phyloP scores from a whole-genome alignment of 2,329 filamentous ascomycete species.

The Penicillium sp. region DNA sequence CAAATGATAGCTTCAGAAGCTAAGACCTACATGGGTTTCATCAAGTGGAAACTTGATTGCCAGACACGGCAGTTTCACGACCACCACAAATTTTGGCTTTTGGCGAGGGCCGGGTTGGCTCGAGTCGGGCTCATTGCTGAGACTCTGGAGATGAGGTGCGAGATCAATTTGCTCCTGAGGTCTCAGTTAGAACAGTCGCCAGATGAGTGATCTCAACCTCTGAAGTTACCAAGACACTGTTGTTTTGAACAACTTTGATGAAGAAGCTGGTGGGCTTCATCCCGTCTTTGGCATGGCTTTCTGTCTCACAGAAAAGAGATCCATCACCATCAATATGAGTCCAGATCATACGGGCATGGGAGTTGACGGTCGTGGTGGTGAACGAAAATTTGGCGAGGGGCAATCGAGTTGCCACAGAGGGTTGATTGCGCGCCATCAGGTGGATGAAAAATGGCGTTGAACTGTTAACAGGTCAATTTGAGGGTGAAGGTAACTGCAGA shows the following conservation, averaged over 20 bases:
- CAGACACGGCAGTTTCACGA: constrained; percentile 42
- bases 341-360: constrained; percentile 39
- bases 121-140: constrained; percentile 12
- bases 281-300: constrained; percentile 17
- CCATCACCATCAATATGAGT: constrained; percentile 37
- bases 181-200: neutral
- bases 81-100: constrained; percentile 34
- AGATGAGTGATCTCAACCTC: neutral
- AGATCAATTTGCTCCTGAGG: constrained; percentile 40
- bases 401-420: constrained; percentile 19
- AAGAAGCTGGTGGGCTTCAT: constrained; percentile 13
- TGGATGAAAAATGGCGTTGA: neutral
- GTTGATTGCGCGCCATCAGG: constrained; percentile 1
- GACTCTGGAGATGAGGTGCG: constrained; percentile 26
- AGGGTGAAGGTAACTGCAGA: neutral
- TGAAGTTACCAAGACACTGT: constrained; percentile 32
- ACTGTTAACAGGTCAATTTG: neutral
- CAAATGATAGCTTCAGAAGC: too few relatives aligned
- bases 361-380: constrained; percentile 33
- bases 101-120: constrained; percentile 12
- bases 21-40: constrained; percentile 24
- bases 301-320: constrained; percentile 33
- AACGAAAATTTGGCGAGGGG: constrained; percentile 42
- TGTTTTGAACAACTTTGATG: constrained; percentile 32
- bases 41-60: constrained; percentile 40